Percentiles rank a stretch among this genome's conserved stretches.
Evolutionary conservation across 2,329 filamentous ascomycete genomes (phyloP).

Genomic region (Fusarium sp.): DNA sequence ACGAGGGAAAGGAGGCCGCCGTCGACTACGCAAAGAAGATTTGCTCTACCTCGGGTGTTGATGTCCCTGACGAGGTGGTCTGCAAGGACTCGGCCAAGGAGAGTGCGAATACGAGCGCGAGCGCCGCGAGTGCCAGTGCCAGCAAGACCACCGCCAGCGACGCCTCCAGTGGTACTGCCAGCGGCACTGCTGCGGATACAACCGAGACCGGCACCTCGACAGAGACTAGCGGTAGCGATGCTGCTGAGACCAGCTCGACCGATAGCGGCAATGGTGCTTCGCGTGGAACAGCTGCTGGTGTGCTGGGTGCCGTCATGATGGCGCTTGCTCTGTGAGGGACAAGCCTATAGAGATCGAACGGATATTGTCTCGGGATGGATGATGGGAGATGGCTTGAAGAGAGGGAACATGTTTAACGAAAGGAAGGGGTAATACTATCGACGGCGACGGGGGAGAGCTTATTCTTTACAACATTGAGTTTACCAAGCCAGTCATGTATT

Average conservation of each 20-base stretch:
- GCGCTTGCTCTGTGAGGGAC: slow-evolving; percentile 42
- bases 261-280: slow-evolving; percentile 17
- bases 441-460: slow-evolving; percentile 3
- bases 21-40: slow-evolving; percentile 51
- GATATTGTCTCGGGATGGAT: not conserved
- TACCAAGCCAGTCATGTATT: slow-evolving; percentile 26
- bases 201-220: not conserved
- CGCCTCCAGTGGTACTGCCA: slow-evolving; percentile 10
- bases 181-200: not conserved
- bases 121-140: slow-evolving; percentile 7
- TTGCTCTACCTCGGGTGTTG: slow-evolving; percentile 50
- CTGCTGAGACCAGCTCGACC: slow-evolving; percentile 3
- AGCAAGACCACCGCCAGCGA: slow-evolving; percentile 25
- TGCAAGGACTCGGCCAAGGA: slow-evolving; percentile 42
- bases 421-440: slow-evolving; percentile 14
- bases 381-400: not conserved
- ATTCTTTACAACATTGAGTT: slow-evolving; percentile 5
- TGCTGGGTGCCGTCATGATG: slow-evolving; percentile 43
- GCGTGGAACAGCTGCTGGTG: slow-evolving; percentile 29
- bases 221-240: not conserved
- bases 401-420: not conserved
- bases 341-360: not conserved
- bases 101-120: slow-evolving; percentile 1
- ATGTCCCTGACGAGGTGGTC: slow-evolving; percentile 49
- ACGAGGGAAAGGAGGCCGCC: slow-evolving; percentile 46